Evolutionary conservation across 2,329 filamentous ascomycete genomes (phyloP).

Genomic region (Sporothrix inflata): DNA sequence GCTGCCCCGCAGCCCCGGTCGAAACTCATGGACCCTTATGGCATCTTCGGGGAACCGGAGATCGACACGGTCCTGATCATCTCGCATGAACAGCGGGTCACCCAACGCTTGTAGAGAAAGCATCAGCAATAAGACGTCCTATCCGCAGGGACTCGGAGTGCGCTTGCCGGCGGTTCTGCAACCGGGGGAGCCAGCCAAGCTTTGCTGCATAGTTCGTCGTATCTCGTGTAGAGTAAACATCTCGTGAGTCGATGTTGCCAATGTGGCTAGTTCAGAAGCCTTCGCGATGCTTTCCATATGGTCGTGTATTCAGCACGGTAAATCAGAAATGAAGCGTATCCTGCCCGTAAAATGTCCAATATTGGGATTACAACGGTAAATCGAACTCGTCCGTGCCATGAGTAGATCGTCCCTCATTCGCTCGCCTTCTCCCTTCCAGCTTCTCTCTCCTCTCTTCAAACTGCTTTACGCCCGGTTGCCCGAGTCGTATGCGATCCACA

Average conservation of each 20-base stretch:
- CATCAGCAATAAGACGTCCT: background rate
- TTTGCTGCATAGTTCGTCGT: background rate
- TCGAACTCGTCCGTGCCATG: background rate
- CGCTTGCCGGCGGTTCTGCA: background rate
- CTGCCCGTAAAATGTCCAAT: background rate
- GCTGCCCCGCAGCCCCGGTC: background rate
- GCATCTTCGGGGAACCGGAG: too few relatives aligned
- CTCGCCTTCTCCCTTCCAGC: background rate
- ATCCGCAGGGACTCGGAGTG: background rate
- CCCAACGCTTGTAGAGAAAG: background rate
- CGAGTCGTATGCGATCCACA: slow-evolving; percentile 69
- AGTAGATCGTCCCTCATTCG: background rate
- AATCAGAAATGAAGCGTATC: background rate
- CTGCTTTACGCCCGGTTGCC: slow-evolving; percentile 15
- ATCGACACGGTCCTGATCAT: slow-evolving; percentile 7
- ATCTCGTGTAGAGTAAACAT: background rate
- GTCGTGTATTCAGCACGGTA: background rate
- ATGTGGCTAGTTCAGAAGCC: background rate
- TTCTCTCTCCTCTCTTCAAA: background rate
- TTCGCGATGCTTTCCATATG: background rate
- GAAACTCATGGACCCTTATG: slow-evolving; percentile 3
- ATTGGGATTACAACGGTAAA: background rate
- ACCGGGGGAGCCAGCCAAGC: background rate
- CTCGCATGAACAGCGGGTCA: background rate
- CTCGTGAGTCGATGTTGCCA: background rate